A percentile compares a stretch with the other conserved stretches of the same genome.
Evolutionary conservation across 306 rosid species (phyloP).

Genomic region (Cicer pinnatifidum): DNA sequence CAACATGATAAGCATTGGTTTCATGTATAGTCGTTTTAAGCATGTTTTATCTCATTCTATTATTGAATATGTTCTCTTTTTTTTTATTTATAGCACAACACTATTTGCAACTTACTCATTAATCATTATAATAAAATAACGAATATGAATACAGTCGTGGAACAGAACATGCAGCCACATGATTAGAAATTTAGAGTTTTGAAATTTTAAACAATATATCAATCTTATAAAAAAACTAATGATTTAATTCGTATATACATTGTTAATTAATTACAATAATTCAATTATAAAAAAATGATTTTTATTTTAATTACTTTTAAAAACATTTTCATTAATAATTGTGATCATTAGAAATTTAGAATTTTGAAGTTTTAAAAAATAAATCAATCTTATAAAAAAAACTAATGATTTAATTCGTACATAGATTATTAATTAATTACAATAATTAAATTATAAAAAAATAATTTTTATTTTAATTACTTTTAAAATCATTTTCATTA

Average conservation of each 20-base stretch:
- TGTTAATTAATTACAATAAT: no score
- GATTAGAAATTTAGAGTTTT: neutral
- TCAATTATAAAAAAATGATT: no score
- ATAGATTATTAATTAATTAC: no score
- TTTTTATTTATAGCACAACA: neutral
- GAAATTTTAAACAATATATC: neutral
- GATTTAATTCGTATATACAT: no score
- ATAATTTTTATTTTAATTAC: no score
- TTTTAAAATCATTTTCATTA: no score
- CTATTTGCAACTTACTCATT: neutral
- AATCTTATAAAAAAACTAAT: neutral
- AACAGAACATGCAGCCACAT: neutral
- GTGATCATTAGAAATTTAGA: neutral
- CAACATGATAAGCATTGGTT: conserved; percentile 28
- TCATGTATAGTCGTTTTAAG: conserved; percentile 30
- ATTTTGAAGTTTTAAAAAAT: neutral
- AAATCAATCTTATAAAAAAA: neutral
- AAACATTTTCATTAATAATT: no score
- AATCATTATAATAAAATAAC: no score
- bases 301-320: no score
- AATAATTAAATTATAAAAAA: no score
- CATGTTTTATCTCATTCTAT: conserved; percentile 32
- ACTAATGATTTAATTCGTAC: no score
- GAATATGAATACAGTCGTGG: neutral
- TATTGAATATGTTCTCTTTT: neutral